Evolutionary conservation across 2,329 filamentous ascomycete genomes (phyloP).

Genomic region (Teratosphaeria zuluensis): DNA sequence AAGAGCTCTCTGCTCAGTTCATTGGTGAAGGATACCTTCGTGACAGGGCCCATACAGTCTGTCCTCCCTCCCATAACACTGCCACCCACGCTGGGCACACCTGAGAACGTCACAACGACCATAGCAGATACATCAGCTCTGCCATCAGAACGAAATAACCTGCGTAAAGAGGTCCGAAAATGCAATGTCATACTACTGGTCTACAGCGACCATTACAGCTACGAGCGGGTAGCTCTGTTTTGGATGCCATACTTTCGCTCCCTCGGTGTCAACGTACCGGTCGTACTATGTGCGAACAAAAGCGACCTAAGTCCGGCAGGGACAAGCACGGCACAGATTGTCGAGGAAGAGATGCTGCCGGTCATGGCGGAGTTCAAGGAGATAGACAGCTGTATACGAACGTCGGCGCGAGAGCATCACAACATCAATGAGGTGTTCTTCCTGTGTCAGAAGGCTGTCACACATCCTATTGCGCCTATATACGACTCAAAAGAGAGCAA

Average conservation of each 20-base stretch:
- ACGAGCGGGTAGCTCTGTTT: slow-evolving; percentile 90
- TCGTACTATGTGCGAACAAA: slow-evolving; percentile 95
- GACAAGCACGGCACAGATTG: slow-evolving; percentile 68
- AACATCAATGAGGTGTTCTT: slow-evolving; percentile 96
- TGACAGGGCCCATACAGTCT: slow-evolving; percentile 75
- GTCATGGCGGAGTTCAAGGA: slow-evolving; percentile 96
- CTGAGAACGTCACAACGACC: slow-evolving; percentile 93
- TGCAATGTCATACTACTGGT: slow-evolving; percentile 94
- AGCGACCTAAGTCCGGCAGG: slow-evolving; percentile 64
- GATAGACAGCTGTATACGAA: slow-evolving; percentile 94
- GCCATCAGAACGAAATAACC: slow-evolving; percentile 79
- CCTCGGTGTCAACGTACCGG: slow-evolving; percentile 94
- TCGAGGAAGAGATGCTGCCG: slow-evolving; percentile 96
- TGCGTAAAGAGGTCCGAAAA: slow-evolving; percentile 91
- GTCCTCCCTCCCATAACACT: slow-evolving; percentile 93
- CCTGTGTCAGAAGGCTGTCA: slow-evolving; percentile 95
- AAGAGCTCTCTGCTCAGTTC: slow-evolving; percentile 67
- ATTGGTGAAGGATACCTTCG: slow-evolving; percentile 93
- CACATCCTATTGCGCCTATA: slow-evolving; percentile 88
- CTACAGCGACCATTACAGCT: slow-evolving; percentile 98
- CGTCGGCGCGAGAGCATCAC: slow-evolving; percentile 80
- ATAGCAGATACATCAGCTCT: slow-evolving; percentile 96
- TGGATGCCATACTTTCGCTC: slow-evolving; percentile 98
- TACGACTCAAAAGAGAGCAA: slow-evolving; percentile 86
- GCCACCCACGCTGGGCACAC: slow-evolving; percentile 82